Conservation (phyloP, 768 basidiomycete genomes). For the Suillus subaureus region DNA sequence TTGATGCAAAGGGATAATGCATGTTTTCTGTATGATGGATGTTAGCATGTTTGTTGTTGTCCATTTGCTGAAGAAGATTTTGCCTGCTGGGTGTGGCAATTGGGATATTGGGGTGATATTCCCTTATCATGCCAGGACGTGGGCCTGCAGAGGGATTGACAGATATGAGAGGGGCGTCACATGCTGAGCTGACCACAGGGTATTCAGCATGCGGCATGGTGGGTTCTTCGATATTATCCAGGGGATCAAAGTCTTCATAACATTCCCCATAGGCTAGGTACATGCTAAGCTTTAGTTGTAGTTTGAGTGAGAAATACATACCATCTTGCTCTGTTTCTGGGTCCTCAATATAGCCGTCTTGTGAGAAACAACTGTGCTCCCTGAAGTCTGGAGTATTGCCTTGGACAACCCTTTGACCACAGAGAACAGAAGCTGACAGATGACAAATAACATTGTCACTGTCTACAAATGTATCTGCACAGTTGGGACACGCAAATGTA, state of each 20-base stretch:
- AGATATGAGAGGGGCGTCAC: neutral
- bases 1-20: slow-evolving; percentile 5
- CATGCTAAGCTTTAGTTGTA: neutral
- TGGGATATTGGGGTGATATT: neutral
- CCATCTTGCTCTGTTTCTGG: neutral
- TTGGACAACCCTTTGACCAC: neutral
- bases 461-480: too few species aligned
- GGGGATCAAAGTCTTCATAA: neutral
- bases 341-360: neutral
- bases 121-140: neutral
- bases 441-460: too few species aligned
- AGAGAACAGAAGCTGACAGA: too few species aligned
- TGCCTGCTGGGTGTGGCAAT: neutral
- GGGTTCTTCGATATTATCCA: neutral
- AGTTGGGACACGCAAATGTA: too few species aligned
- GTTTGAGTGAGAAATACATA: neutral
- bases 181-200: neutral
- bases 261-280: neutral
- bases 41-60: neutral
- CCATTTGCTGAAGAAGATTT: neutral
- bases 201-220: neutral
- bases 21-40: neutral
- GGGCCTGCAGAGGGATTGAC: neutral
- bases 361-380: neutral
- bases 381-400: too few species aligned